Evolutionary conservation across 2,329 filamentous ascomycete species (phyloP).

Genomic region (Phoma sp.): DNA sequence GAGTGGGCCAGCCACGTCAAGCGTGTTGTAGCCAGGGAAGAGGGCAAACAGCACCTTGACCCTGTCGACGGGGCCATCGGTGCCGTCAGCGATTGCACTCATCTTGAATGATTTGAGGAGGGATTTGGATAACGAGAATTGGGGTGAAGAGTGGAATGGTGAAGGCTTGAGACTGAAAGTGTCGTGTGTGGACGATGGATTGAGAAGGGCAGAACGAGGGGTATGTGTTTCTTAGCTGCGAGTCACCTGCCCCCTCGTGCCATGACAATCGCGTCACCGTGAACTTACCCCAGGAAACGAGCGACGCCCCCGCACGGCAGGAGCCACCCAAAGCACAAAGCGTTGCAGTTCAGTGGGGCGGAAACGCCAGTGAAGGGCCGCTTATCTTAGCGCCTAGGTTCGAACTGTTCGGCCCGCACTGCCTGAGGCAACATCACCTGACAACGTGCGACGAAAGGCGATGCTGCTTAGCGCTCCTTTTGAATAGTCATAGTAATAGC

Average conservation of each 20-base stretch:
- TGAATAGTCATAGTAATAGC: neutral
- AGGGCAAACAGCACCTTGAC: slow-evolving; percentile 68
- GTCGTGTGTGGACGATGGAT: slow-evolving; percentile 25
- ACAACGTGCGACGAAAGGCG: neutral
- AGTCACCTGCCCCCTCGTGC: slow-evolving; percentile 31
- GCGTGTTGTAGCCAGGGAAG: slow-evolving; percentile 62
- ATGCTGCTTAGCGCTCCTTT: neutral
- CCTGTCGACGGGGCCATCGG: slow-evolving; percentile 59
- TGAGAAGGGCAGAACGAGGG: slow-evolving; percentile 15
- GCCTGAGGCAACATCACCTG: slow-evolving; percentile 21
- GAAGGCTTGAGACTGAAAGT: slow-evolving; percentile 24
- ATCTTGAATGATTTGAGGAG: slow-evolving; percentile 39
- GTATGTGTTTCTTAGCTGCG: slow-evolving; percentile 28
- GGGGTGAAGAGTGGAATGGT: slow-evolving; percentile 25
- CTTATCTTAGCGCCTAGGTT: slow-evolving; percentile 18
- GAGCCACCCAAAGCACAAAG: slow-evolving; percentile 21
- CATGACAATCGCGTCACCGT: slow-evolving; percentile 27
- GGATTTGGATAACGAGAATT: slow-evolving; percentile 22
- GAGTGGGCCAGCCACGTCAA: slow-evolving; percentile 64
- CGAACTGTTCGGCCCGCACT: slow-evolving; percentile 14
- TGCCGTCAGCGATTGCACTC: slow-evolving; percentile 50
- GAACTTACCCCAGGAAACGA: slow-evolving; percentile 33
- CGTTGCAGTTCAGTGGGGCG: slow-evolving; percentile 27
- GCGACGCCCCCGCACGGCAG: slow-evolving; percentile 30
- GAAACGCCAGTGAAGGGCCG: slow-evolving; percentile 20